Base-by-base conservation (phyloP, 352 stramenopile species). In the Pythium aristosporum region DNA sequence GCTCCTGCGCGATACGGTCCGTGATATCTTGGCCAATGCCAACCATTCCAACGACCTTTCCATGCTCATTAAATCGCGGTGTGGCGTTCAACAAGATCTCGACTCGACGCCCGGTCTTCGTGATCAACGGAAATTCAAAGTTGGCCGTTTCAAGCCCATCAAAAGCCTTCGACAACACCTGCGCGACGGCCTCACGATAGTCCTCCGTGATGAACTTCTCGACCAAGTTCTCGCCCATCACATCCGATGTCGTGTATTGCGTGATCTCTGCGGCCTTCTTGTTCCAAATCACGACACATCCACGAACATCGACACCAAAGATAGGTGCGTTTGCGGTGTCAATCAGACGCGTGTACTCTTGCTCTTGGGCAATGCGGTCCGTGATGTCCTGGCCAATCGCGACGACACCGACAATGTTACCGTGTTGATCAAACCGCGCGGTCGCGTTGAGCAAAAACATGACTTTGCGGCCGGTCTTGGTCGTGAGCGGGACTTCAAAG, bases 271-370 rank as follows among this genome's bases (percentile, higher is more conserved):
- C 85, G 12, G 87, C 90, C 65, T 97, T 96, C 59, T 96, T 85
- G 73, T 98, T 97, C 91, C 91, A 96, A 63, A 96, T 96, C 60
- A 96, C 96, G 13, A 96, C 90, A 42, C 85, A 91, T 12, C 95
- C 73, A 43, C 92, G 81, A 0, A 74, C 73, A 69, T 97, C 89
- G n/a, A 97, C 86, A 49, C 89, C 91, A 69, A 97, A 96, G 52
- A 97, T 97, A 2, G 90, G 87, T 11, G 87, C 85, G 57, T 97
- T 97, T 1, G 91, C 89, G 32, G 81, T 96, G 51, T 97, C 91
- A 60, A 97, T 96, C n/a, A 97, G 57, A 16, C 88, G 85, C 5
- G 83, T 87, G 57, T 96, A 96, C 68, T 96, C 88, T 66, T 95
- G 78, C 52, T 96, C 86, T 58, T 96, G 88, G 0, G 85, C 87